Evolutionary conservation across 73 alveolate species (phyloP).

Genomic region (Paramecium tetraurelia): DNA sequence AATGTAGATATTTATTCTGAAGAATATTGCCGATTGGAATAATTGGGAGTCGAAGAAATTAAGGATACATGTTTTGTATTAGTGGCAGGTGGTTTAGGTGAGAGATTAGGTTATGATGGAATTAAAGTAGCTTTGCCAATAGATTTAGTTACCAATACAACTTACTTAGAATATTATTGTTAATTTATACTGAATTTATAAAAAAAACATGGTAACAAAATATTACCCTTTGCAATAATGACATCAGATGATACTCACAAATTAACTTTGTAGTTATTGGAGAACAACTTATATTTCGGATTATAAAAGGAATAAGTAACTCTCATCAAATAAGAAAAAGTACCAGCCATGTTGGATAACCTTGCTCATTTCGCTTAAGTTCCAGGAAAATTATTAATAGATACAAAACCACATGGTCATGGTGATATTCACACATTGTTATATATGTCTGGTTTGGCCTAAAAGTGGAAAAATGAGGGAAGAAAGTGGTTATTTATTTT

Average conservation of each 20-base stretch:
- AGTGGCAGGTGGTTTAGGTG: slow-evolving; percentile 99
- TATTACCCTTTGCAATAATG: slow-evolving; percentile 91
- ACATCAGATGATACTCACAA: slow-evolving; percentile 95
- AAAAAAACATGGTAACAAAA: slow-evolving; percentile 69
- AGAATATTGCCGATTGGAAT: slow-evolving; percentile 73
- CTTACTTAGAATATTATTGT: slow-evolving; percentile 85
- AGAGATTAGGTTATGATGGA: slow-evolving; percentile 96
- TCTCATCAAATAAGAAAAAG: slow-evolving; percentile 91
- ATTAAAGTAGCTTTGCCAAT: slow-evolving; percentile 96
- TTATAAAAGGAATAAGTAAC: slow-evolving; percentile 77
- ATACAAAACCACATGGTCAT: slow-evolving; percentile 97
- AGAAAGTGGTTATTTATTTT: slow-evolving; percentile 93
- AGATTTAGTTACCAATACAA: slow-evolving; percentile 75
- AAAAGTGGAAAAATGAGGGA: slow-evolving; percentile 88
- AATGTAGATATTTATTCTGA: slow-evolving; percentile 78
- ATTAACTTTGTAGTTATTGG: slow-evolving; percentile 77
- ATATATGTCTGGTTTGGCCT: slow-evolving; percentile 80
- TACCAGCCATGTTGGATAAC: slow-evolving; percentile 96
- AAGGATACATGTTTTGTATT: slow-evolving; percentile 87
- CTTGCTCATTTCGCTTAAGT: slow-evolving; percentile 85
- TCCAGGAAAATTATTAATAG: slow-evolving; percentile 72
- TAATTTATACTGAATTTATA: slow-evolving; percentile 84
- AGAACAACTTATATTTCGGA: slow-evolving; percentile 77
- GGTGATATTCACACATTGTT: slow-evolving; percentile 97
- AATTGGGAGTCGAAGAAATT: slow-evolving; percentile 80